Evolutionary conservation across 352 stramenopile genomes (phyloP).

Genomic region (Pythium utonaiense): DNA sequence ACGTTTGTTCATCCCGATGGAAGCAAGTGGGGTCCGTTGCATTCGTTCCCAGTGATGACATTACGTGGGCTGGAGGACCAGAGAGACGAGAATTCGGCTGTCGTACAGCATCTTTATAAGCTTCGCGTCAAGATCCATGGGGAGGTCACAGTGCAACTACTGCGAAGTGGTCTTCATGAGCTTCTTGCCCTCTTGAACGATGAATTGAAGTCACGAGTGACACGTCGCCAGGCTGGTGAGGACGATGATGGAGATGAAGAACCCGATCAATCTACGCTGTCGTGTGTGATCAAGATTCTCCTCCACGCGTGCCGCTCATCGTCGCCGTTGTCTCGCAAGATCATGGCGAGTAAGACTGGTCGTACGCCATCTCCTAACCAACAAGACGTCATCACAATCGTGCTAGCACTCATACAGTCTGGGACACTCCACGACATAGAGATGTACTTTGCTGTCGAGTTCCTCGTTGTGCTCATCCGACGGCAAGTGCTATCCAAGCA

Average conservation of each 20-base stretch:
- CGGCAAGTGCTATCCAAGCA: slow-evolving; percentile 43
- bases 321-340: slow-evolving; percentile 56
- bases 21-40: slow-evolving; percentile 43
- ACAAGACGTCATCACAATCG: slow-evolving; percentile 44
- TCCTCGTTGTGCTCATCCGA: slow-evolving; percentile 59
- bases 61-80: slow-evolving; percentile 16
- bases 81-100: slow-evolving; percentile 11
- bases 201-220: slow-evolving; percentile 37
- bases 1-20: slow-evolving; percentile 71
- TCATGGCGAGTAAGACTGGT: slow-evolving; percentile 32
- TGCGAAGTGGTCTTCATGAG: slow-evolving; percentile 44
- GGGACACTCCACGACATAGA: slow-evolving; percentile 41
- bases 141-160: slow-evolving; percentile 56
- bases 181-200: slow-evolving; percentile 46
- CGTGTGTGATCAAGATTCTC: slow-evolving; percentile 74
- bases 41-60: slow-evolving; percentile 57
- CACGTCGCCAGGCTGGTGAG: slow-evolving; percentile 10
- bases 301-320: slow-evolving; percentile 62
- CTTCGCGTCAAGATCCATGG: slow-evolving; percentile 69
- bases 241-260: slow-evolving; percentile 45
- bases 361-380: background rate
- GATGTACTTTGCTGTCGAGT: slow-evolving; percentile 59
- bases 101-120: slow-evolving; percentile 53
- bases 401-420: slow-evolving; percentile 29
- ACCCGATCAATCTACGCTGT: slow-evolving; percentile 59